These are phyloP conservation scores for Exsudoporus frostii DNA, from an alignment of 768 basidiomycete genomes.

Conservation along the genomic window DNA sequence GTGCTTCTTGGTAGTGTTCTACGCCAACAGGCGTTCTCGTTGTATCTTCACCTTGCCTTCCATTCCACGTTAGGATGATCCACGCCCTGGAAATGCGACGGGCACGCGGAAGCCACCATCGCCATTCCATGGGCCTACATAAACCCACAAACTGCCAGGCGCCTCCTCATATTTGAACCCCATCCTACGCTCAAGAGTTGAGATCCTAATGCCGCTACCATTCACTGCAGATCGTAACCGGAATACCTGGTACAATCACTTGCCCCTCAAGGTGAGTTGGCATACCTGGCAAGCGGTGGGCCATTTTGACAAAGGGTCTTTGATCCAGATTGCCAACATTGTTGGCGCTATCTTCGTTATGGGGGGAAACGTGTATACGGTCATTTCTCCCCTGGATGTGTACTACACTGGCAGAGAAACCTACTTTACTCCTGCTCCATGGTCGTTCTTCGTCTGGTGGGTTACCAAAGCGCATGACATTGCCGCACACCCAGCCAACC, in stretches of 20 bases:
- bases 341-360: constrained; percentile 53
- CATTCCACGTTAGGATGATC: constrained; percentile 17
- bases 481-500: not conserved
- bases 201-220: constrained; percentile 23
- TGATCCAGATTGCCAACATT: constrained; percentile 48
- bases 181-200: constrained; percentile 7
- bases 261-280: constrained; percentile 51
- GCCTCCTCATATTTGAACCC: constrained; percentile 10
- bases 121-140: constrained; percentile 21
- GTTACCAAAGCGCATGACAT: constrained; percentile 8
- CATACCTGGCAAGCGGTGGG: not conserved
- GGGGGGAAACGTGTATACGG: constrained; percentile 58
- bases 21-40: not conserved
- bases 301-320: constrained; percentile 2
- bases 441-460: constrained; percentile 61
- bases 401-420: constrained; percentile 54
- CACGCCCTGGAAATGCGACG: constrained; percentile 27
- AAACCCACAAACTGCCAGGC: constrained; percentile 17
- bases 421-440: constrained; percentile 64
- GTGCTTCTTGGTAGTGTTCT: constrained; percentile 3
- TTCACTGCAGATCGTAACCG: constrained; percentile 21
- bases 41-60: constrained; percentile 5
- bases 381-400: constrained; percentile 50
- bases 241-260: constrained; percentile 44
- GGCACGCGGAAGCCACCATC: constrained; percentile 20